Percentiles rank a stretch among this genome's conserved stretches.
phyloP scores from a whole-genome alignment of 2,329 filamentous ascomycete species.

The Phaeoacremonium minimum region DNA sequence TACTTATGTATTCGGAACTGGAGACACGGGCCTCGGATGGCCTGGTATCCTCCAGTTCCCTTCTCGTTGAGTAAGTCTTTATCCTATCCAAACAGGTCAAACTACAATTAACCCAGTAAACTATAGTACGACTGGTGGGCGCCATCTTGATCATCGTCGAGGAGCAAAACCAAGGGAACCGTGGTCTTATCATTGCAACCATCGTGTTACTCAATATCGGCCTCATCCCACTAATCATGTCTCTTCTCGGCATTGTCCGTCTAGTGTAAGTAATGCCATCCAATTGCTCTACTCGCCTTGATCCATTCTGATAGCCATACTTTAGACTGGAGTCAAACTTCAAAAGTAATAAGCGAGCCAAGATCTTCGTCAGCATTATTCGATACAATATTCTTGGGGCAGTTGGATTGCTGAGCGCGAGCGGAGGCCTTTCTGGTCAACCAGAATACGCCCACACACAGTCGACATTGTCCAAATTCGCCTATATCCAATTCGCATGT shows the following conservation, averaged over 20 bases:
- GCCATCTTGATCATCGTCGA: slow-evolving; percentile 19
- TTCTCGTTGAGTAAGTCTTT: slow-evolving; percentile 7
- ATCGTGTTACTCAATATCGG: slow-evolving; percentile 22
- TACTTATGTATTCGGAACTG: slow-evolving; percentile 18
- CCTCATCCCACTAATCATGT: slow-evolving; percentile 19
- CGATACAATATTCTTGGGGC: not conserved
- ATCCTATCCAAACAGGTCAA: not conserved
- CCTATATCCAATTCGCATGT: not conserved
- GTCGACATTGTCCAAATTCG: not conserved
- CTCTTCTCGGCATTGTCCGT: slow-evolving; percentile 17
- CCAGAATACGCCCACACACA: not conserved
- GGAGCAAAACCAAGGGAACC: slow-evolving; percentile 10
- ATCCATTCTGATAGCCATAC: not conserved
- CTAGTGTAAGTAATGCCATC: slow-evolving; percentile 15
- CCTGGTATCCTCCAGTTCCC: slow-evolving; percentile 19
- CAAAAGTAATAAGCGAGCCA: not conserved
- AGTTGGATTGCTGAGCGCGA: not conserved
- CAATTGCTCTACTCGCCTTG: not conserved
- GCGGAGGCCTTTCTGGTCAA: not conserved
- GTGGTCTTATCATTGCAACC: slow-evolving; percentile 18
- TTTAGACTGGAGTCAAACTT: not conserved
- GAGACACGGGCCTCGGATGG: slow-evolving; percentile 18
- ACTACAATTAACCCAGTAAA: too few species aligned
- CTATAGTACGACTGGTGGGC: slow-evolving; percentile 19
- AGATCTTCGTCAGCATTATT: not conserved